Evolutionary conservation across 495 filamentous ascomycete species (phyloP), one percentile per base, ranked within the genome.

Genomic region (Xylaria flabelliformis): DNA sequence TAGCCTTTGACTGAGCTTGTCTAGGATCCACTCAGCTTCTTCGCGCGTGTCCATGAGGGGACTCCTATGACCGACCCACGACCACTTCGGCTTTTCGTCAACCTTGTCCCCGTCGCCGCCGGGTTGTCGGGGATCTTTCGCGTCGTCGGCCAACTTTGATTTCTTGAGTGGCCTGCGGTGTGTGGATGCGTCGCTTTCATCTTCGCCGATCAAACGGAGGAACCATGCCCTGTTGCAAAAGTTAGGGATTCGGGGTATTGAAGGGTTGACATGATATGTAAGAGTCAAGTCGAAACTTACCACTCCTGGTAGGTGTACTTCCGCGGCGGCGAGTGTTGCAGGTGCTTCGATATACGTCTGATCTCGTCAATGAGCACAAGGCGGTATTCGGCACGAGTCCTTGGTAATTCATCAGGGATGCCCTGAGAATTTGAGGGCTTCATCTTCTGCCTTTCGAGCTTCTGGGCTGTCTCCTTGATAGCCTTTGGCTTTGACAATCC

Each of bases 21-120:
- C 89, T 32, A 97, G 77, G 36, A 97, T 87, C 94, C 94, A 97
- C 78, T 94, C 89, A 10, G 93, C 84, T 78, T 97, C 94, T 65
- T 84, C 87, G 74, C 90, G 88, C 9, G 85, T 85, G 5, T 91
- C 90, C 85, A 97, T 90, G 58, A 97, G 80, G 12, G 94, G 94
- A 73, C 89, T 92, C 21, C 86, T 82, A 63, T 88, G 84, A 8
- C 91, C 90, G 9, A 97, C 82, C 94, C 94, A 97, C 55, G 90
- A 92, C 93, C 93, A 95, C 62, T 82, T 77, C 1, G 69, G 58
- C 53, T 0, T 53, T 29, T 73, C 64, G 34, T 68, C 70, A 6
- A 72, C 64, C 15, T 61, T 41, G 17, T 50, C 70, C 4, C 51
- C 56, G 44, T 46, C 24, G 46, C 19, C 51, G 12, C 66, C 58